Evolutionary conservation across 179 eudicot genomes (phyloP).

Genomic region (Corrigiola litoralis): DNA sequence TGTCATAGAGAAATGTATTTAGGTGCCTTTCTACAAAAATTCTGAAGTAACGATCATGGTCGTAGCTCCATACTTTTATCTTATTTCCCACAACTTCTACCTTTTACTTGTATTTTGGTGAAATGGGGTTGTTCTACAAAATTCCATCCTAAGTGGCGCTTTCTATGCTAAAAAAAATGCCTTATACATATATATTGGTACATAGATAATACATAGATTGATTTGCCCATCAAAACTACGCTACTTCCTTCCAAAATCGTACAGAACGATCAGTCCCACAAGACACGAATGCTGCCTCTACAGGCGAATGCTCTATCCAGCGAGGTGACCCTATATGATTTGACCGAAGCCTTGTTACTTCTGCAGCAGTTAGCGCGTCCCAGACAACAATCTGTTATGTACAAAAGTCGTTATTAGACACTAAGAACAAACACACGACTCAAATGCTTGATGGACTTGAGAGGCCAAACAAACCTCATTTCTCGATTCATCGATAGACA

Average conservation of each 20-base stretch:
- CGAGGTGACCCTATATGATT: conserved; percentile 65
- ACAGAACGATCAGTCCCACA: conserved; percentile 74
- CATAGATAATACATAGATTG: no score
- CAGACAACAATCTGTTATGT: conserved; percentile 59
- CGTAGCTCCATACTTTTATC: no score
- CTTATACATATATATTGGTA: no score
- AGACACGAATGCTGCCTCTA: conserved; percentile 61
- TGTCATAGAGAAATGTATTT: no score
- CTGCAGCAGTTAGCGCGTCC: conserved; percentile 69
- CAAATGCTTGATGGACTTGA: neutral
- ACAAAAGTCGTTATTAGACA: neutral
- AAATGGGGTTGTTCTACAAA: no score
- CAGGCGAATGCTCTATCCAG: conserved; percentile 79
- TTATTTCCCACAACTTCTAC: no score
- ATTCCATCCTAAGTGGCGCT: no score
- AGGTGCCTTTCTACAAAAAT: no score
- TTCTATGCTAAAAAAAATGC: no score
- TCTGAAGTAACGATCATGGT: no score
- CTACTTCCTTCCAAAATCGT: conserved; percentile 61
- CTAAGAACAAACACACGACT: neutral
- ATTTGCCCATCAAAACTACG: conserved; percentile 21
- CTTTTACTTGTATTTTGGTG: no score
- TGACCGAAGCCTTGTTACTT: conserved; percentile 65
- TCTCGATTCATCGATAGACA: conserved; percentile 64
- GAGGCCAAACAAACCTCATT: conserved; percentile 52